Percentiles rank a stretch among this genome's conserved stretches.
phyloP scores from a whole-genome alignment of 495 filamentous ascomycete genomes.

The Chaetomidium leptoderma region DNA sequence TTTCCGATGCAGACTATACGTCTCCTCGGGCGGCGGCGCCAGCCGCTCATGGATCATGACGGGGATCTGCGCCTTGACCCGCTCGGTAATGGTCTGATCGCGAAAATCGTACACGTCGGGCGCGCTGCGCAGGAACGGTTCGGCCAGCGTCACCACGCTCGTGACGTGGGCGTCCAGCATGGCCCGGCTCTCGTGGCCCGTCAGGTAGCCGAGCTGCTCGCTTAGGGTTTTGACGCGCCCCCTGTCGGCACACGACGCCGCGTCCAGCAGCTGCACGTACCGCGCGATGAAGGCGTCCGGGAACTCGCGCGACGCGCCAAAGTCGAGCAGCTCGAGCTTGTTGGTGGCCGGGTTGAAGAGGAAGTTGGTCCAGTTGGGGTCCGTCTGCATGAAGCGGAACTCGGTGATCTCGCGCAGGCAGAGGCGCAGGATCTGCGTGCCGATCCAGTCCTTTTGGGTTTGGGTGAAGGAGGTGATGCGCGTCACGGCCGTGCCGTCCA shows the following conservation, averaged over 20 bases:
- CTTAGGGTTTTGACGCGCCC: conserved; percentile 61
- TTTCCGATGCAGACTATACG: conserved; percentile 93
- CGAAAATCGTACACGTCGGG: conserved; percentile 86
- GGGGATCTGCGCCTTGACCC: conserved; percentile 80
- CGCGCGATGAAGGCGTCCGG: conserved; percentile 70
- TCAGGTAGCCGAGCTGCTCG: conserved; percentile 84
- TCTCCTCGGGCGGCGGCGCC: conserved; percentile 92
- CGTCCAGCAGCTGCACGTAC: conserved; percentile 73
- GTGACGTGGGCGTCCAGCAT: conserved; percentile 87
- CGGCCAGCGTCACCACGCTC: conserved; percentile 80
- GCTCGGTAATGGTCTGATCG: conserved; percentile 91
- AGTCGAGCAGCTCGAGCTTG: conserved; percentile 89
- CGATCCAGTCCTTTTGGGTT: conserved; percentile 83
- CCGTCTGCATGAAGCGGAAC: conserved; percentile 97
- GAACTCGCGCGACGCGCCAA: conserved; percentile 86
- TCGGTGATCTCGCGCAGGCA: conserved; percentile 90
- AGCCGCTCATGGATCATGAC: conserved; percentile 86
- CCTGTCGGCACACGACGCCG: conserved; percentile 68
- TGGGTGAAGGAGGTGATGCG: conserved; percentile 69
- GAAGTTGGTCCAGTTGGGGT: conserved; percentile 99
- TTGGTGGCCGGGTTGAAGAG: conserved; percentile 71
- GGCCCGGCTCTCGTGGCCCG: conserved; percentile 71
- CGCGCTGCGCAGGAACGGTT: conserved; percentile 74
- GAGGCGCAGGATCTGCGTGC: conserved; percentile 85
- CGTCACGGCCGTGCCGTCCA: conserved; percentile 83